Evolutionary conservation across 805 yeast species (phyloP).

Genomic region (Saturnispora gosingensis): DNA sequence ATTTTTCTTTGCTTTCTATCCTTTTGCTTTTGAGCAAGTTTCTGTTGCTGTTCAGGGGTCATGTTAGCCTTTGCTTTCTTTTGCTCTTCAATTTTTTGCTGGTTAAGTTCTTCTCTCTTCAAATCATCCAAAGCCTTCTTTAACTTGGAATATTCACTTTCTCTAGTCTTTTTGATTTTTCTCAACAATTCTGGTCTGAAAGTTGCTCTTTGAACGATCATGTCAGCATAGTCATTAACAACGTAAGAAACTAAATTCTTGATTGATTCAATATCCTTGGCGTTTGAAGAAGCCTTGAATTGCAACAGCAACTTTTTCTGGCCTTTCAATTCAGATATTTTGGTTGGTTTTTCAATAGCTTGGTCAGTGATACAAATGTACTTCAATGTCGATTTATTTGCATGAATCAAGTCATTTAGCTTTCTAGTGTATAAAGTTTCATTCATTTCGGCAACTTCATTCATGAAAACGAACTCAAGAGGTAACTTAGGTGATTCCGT

Average conservation of each 20-base stretch:
- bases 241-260: slow-evolving; percentile 54
- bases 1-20: slow-evolving; percentile 76
- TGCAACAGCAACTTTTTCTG: slow-evolving; percentile 47
- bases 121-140: slow-evolving; percentile 56
- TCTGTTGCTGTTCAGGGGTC: slow-evolving; percentile 71
- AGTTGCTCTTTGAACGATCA: slow-evolving; percentile 31
- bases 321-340: slow-evolving; percentile 46
- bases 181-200: slow-evolving; percentile 69
- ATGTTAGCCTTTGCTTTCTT: slow-evolving; percentile 57
- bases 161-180: slow-evolving; percentile 73
- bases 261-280: slow-evolving; percentile 42
- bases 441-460: slow-evolving; percentile 77
- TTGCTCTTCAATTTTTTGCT: slow-evolving; percentile 60
- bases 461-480: slow-evolving; percentile 71
- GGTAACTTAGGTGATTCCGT: slow-evolving; percentile 66
- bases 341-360: slow-evolving; percentile 60
- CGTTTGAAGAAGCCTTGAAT: slow-evolving; percentile 40
- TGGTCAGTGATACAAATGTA: slow-evolving; percentile 79
- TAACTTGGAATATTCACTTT: slow-evolving; percentile 59
- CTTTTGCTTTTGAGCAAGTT: slow-evolving; percentile 64
- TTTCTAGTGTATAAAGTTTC: slow-evolving; percentile 48
- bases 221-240: slow-evolving; percentile 29
- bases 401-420: slow-evolving; percentile 35
- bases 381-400: slow-evolving; percentile 39
- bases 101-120: slow-evolving; percentile 60